Conservation (phyloP, 805 yeast genomes). For the Tetrapisispora nanseiensis region DNA sequence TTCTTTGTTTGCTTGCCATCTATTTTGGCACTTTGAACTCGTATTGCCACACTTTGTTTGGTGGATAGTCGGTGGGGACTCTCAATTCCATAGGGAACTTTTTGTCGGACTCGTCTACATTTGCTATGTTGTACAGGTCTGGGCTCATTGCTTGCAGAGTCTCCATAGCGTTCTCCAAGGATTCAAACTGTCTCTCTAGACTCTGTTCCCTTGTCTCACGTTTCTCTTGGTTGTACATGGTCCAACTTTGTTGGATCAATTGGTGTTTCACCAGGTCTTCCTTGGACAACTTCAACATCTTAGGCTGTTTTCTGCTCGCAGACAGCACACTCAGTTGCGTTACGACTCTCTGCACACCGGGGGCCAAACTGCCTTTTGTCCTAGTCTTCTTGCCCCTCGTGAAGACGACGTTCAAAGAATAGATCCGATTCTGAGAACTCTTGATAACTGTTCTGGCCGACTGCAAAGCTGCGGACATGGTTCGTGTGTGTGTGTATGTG, state of each 20-base stretch:
- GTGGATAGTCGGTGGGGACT: conserved; percentile 85
- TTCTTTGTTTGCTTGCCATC: background rate
- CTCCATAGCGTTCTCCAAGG: conserved; percentile 63
- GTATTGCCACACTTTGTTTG: conserved; percentile 34
- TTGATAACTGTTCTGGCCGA: background rate
- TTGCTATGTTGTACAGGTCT: conserved; percentile 54
- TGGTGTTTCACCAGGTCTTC: conserved; percentile 84
- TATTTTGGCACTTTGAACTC: background rate
- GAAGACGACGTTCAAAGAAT: conserved; percentile 10
- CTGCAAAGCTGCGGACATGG: background rate
- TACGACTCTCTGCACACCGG: conserved; percentile 40
- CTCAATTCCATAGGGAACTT: conserved; percentile 77
- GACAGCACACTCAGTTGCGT: conserved; percentile 67
- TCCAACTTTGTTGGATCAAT: conserved; percentile 79
- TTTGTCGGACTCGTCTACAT: conserved; percentile 41
- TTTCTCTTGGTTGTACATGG: conserved; percentile 44
- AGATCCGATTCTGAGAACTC: background rate
- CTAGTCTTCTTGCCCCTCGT: conserved; percentile 44
- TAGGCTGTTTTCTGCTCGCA: conserved; percentile 84
- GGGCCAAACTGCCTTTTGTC: conserved; percentile 31
- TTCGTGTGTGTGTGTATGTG: too few species aligned
- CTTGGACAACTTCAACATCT: conserved; percentile 50
- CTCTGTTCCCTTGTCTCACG: conserved; percentile 34
- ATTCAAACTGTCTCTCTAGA: conserved; percentile 50
- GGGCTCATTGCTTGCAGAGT: conserved; percentile 47